Conservation (phyloP, 169 alveolate genomes). For the Plasmodium inui region DNA sequence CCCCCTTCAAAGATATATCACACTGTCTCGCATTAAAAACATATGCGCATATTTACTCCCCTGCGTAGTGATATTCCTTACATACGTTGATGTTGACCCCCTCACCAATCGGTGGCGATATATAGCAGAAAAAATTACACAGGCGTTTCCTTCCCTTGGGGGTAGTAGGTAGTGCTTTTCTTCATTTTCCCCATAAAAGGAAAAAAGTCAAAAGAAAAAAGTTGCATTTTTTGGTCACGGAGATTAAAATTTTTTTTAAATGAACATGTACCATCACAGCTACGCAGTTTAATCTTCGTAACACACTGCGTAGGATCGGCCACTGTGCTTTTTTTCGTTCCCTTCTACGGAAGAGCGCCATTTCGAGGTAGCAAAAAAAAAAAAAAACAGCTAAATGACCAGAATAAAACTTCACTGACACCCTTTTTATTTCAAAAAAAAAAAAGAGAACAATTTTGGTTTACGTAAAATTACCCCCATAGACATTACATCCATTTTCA, state of each 20-base stretch:
- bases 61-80: background rate
- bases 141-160: background rate
- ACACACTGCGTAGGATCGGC: background rate
- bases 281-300: background rate
- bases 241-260: background rate
- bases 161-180: background rate
- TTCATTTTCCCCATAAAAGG: background rate
- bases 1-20: background rate
- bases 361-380: background rate
- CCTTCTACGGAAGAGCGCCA: background rate
- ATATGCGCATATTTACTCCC: background rate
- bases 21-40: constrained; percentile 6
- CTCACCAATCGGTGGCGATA: background rate
- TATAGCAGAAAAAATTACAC: background rate
- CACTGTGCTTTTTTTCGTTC: background rate
- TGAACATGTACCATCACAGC: background rate
- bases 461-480: background rate
- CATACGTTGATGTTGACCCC: background rate
- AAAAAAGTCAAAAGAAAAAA: background rate
- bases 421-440: background rate
- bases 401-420: background rate
- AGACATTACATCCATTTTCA: background rate
- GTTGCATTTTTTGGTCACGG: background rate
- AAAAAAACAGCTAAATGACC: background rate
- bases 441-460: background rate